phyloP scores from a whole-genome alignment of 371 early-diverging fungal species.

The Smittium culicis region DNA sequence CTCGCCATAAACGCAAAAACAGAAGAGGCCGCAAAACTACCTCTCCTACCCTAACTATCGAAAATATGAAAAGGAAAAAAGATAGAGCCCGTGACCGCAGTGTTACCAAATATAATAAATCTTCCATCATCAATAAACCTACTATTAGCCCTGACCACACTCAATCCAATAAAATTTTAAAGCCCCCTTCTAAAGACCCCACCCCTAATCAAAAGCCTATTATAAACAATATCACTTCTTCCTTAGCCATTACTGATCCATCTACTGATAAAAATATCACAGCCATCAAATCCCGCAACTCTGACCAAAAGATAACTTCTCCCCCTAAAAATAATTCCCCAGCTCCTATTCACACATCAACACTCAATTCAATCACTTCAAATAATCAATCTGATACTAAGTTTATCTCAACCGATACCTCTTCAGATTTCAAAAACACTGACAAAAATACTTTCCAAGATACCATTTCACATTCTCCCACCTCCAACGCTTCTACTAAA shows the following conservation, averaged over 20 bases:
- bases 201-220: too few relatives aligned
- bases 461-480: background rate
- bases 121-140: background rate
- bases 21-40: conserved; percentile 1
- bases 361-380: background rate
- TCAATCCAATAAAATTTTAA: background rate
- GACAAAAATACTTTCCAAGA: background rate
- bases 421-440: background rate
- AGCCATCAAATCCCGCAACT: background rate
- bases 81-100: background rate
- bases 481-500: background rate
- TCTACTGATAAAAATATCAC: background rate
- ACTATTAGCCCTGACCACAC: background rate
- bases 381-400: background rate
- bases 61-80: conserved; percentile 22
- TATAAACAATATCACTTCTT: background rate
- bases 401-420: background rate
- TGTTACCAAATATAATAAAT: background rate
- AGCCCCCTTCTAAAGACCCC: too few relatives aligned
- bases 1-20: conserved; percentile 15
- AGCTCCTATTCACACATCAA: background rate
- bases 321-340: background rate
- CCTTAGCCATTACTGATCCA: background rate
- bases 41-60: conserved; percentile 15
- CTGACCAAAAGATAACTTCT: too few relatives aligned